Evolutionary conservation across 192 early-diverging fungal species (phyloP), one percentile per base, ranked within the genome.

Genomic region (Coemansia javaensis): DNA sequence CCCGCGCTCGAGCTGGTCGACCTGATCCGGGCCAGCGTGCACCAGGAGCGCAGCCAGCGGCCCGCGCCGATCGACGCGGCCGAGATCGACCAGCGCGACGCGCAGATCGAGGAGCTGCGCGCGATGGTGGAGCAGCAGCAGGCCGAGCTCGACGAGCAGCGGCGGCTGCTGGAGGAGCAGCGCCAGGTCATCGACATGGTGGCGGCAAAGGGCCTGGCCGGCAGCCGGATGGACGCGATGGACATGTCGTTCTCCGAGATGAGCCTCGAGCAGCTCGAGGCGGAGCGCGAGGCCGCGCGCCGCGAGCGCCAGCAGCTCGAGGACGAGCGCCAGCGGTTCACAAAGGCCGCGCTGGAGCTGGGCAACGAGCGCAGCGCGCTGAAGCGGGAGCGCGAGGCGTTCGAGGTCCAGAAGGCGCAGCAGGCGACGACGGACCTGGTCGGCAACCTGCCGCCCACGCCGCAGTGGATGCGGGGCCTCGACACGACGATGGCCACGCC

Each of bases 341-440:
- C 86, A 0, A 80, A 85, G 31, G 83, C 83, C 5, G 86, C 85
- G 12, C 78, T 89, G 14, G 59, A 80, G 53, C 59, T 90, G 2
- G 89, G 84, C 16, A 51, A 81, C 15, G 85, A 90, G 44, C 76
- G 89, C 37, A 58, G 57, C 8, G 68, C 53, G 35, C 55, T 82
- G 9, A 54, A 67, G 63, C 40, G 53, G 22, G 54, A 63, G 59
- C 44, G 54, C 0, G 55, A 63, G 17, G 47, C 35, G 54, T 58
- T 75, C 34, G 71, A 75, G 42, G 0, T 23, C 12, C 10, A 5
- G 7, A 28, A 27, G 42, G 35, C 23, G 12, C 16, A 31, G 25
- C 49, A 23, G 8, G 50, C 37, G 4, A 75, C 71, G 0, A 22
- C 7, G 0, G 59, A 66, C 6, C 47, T 75, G 30, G 13, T 75